Base-by-base conservation (phyloP, 1,284 basidiomycete genomes). In the Macrocystidia cucumis region DNA sequence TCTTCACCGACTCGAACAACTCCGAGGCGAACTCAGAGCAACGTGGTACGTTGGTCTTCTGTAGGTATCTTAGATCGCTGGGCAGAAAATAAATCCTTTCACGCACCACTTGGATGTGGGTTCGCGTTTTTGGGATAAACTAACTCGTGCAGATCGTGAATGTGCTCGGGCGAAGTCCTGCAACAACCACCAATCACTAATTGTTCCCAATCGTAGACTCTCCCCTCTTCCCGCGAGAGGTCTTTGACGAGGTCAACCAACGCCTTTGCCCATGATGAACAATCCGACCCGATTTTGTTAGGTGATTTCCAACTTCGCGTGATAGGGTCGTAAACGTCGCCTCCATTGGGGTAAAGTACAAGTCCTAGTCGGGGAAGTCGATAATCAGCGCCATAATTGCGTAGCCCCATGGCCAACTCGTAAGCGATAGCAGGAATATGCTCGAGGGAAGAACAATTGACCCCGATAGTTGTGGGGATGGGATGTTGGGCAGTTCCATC, bases 111-210 rank as follows among this genome's bases (percentile, higher is more conserved):
- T n/a, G n/a, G n/a, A n/a, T n/a, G n/a, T n/a, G n/a, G n/a, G n/a
- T n/a, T n/a, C n/a, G n/a, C n/a, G n/a, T n/a, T n/a, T n/a, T n/a
- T n/a, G n/a, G n/a, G n/a, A n/a, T n/a, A n/a, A n/a, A n/a, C n/a
- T n/a, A n/a, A n/a, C n/a, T 39, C 20, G 17, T 26, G 36, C n/a
- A 54, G 33, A 20, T 37, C 51, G 8, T 42, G 39, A 41, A 86
- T 79, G 40, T 85, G 69, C 9, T 56, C 58, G 5, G 78, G 76
- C 2, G 63, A 62, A 4, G 71, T 67, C 48, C 74, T 76, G 52
- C 86, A 89, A 49, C 86, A 88, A 1, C 86, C 86, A 1, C 86
- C 86, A 0, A 79, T 60, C 5, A 87, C 49, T 2, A 81, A 42
- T 0, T 73, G 73, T 8, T 48, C 56, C 78, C 81, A 87, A 3